phyloP scores from a whole-genome alignment of 768 basidiomycete genomes.

The Agrocybe praecox region DNA sequence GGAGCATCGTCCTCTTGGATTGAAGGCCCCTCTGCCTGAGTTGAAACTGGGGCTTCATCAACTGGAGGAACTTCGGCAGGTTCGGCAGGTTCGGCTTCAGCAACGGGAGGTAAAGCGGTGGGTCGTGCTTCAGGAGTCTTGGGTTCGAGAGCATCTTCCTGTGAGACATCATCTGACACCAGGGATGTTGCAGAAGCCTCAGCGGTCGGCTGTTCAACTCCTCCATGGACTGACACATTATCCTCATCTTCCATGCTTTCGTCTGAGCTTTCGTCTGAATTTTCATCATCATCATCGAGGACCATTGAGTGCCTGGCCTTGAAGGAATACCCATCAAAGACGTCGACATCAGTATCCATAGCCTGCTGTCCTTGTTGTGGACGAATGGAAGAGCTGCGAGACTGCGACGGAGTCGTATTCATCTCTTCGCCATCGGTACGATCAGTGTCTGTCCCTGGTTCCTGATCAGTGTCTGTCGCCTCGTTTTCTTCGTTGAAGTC shows the following conservation, averaged over 20 bases:
- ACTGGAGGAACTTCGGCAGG: constrained; percentile 1
- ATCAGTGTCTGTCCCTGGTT: constrained; percentile 70
- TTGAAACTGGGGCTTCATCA: constrained; percentile 5
- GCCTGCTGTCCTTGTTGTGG: constrained; percentile 24
- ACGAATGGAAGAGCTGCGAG: constrained; percentile 73
- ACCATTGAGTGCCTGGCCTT: constrained; percentile 83
- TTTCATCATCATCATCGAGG: constrained; percentile 72
- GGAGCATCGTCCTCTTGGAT: constrained; percentile 8
- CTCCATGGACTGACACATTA: constrained; percentile 22
- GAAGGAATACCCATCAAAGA: constrained; percentile 95
- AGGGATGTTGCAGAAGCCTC: constrained; percentile 15
- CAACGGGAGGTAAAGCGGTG: constrained; percentile 27
- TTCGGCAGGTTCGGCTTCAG: constrained; percentile 6
- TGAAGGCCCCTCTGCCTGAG: constrained; percentile 11
- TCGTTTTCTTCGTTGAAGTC: constrained; percentile 61
- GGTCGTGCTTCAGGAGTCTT: constrained; percentile 77
- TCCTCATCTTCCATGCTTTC: constrained; percentile 40
- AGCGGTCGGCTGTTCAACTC: constrained; percentile 13
- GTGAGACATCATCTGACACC: constrained; percentile 20
- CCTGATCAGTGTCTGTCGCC: constrained; percentile 69
- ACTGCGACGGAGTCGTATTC: constrained; percentile 79
- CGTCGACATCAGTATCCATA: constrained; percentile 61
- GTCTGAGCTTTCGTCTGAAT: constrained; percentile 50
- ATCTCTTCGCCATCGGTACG: constrained; percentile 76
- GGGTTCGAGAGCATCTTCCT: constrained; percentile 54